These are phyloP conservation scores for Akanthomyces lecanii DNA, from an alignment of 2,329 filamentous ascomycete genomes.

Conservation along the genomic window DNA sequence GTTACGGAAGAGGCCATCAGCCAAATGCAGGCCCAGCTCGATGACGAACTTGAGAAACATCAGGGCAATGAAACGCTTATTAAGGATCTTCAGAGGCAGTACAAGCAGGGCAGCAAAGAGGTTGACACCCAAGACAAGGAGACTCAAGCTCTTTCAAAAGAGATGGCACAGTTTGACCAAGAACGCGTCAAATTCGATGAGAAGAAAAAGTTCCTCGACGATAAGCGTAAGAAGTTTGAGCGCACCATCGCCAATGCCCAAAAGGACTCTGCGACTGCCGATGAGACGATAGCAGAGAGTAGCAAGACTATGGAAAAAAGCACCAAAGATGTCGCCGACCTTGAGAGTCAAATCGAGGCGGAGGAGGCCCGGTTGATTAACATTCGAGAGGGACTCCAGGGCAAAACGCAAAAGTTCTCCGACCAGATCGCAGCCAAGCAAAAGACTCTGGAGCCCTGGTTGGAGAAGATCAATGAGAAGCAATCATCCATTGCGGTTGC, in stretches of 20 bases:
- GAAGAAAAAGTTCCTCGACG: slow-evolving; percentile 87
- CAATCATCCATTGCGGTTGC: slow-evolving; percentile 91
- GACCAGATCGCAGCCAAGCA: slow-evolving; percentile 91
- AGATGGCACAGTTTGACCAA: slow-evolving; percentile 90
- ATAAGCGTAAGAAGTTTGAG: slow-evolving; percentile 92
- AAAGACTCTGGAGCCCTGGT: slow-evolving; percentile 93
- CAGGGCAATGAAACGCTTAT: slow-evolving; percentile 86
- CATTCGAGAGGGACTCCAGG: slow-evolving; percentile 86
- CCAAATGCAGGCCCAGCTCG: slow-evolving; percentile 84
- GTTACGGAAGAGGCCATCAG: slow-evolving; percentile 85
- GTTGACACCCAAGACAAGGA: slow-evolving; percentile 80
- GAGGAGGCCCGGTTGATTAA: slow-evolving; percentile 78
- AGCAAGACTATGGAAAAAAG: slow-evolving; percentile 73
- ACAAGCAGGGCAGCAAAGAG: slow-evolving; percentile 77
- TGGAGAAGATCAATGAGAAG: slow-evolving; percentile 93
- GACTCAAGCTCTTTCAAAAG: slow-evolving; percentile 73
- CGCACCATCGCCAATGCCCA: slow-evolving; percentile 78
- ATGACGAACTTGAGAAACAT: slow-evolving; percentile 86
- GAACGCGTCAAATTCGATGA: slow-evolving; percentile 97
- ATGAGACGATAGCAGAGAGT: slow-evolving; percentile 74
- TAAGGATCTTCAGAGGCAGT: slow-evolving; percentile 80
- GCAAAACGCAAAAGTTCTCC: slow-evolving; percentile 92
- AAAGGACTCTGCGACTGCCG: slow-evolving; percentile 67
- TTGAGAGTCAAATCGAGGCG: slow-evolving; percentile 70
- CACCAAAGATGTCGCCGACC: slow-evolving; percentile 64